Base-by-base conservation (phyloP, 768 basidiomycete species). In the Leccinum barrowsii region DNA sequence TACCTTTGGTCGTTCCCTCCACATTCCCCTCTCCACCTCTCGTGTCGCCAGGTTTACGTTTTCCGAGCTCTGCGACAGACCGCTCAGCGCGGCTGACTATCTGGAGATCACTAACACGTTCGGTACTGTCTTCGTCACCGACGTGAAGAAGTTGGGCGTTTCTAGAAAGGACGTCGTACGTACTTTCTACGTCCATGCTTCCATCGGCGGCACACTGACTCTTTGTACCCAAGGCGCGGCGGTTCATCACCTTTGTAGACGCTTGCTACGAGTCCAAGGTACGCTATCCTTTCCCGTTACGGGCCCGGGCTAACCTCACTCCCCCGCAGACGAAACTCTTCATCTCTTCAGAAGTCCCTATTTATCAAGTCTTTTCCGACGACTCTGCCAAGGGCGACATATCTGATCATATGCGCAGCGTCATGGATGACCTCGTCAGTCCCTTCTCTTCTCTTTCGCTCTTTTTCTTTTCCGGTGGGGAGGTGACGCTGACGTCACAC, bases 231-330 rank as follows among this genome's bases (percentile, higher is more conserved):
- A 21, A 92, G 90, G 95, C 95, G 19, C 81, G 97, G 64, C 78
- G 97, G 61, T 98, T 99, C 70, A 99, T 99, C 69, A 95, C 95
- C 1, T 98, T 98, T 71, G 88, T 99, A 65, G 97, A 99, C 77
- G 92, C 94, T 22, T 95, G 93, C 68, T 96, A 96, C 66, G 94
- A 96, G 70, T 94, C 86, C 78, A 91, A 88, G 80, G 88, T 86
- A 67, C 8, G 73, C 59, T 21, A 24, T 13, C 6, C 44, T 8
- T n/a, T 32, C 24, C 17, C 2, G 12, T 5, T 35, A 10, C 34
- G 34, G 34, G 34, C 10, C 34, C 21, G 21, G 21, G 34, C 47
- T 32, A 7, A 19, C 40, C 50, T 19, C 10, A 19, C 26, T 0
- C 11, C 7, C 11, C 22, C 6, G 4, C 64, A 93, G 89, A 95